These are phyloP conservation scores for Mortierella sp. DNA, from an alignment of 371 early-diverging fungal species.

Conservation along the genomic window DNA sequence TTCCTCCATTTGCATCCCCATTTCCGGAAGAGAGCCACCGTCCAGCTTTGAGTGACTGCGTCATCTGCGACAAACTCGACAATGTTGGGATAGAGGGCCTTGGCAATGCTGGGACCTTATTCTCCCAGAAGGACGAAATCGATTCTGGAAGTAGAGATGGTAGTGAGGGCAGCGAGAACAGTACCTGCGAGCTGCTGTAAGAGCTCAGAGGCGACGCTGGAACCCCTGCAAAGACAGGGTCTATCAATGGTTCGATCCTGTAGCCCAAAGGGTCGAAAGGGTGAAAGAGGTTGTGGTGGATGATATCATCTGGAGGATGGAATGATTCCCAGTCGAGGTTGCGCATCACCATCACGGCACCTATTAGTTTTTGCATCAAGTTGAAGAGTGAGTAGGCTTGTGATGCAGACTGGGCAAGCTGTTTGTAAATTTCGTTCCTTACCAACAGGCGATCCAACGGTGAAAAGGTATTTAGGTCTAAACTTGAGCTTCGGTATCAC, in stretches of 20 bases:
- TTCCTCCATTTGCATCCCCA: not conserved
- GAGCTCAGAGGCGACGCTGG: constrained; percentile 61
- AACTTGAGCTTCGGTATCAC: constrained; percentile 53
- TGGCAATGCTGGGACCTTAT: constrained; percentile 36
- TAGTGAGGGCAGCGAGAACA: constrained; percentile 39
- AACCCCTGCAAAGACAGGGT: constrained; percentile 63
- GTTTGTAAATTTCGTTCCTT: constrained; percentile 7
- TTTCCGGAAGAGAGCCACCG: constrained; percentile 35
- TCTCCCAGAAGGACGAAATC: constrained; percentile 51
- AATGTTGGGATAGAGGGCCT: constrained; percentile 41
- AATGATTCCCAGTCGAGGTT: constrained; percentile 66
- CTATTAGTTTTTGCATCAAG: constrained; percentile 31
- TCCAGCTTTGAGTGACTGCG: constrained; percentile 45
- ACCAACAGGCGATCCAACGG: constrained; percentile 70
- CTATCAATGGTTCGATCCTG: constrained; percentile 75
- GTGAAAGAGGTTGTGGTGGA: constrained; percentile 75
- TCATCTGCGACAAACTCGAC: constrained; percentile 38
- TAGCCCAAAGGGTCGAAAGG: constrained; percentile 81
- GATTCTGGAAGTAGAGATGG: constrained; percentile 48
- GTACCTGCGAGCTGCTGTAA: constrained; percentile 21
- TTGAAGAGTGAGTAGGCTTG: constrained; percentile 24
- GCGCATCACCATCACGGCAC: constrained; percentile 72
- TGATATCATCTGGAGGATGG: constrained; percentile 65
- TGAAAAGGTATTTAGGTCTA: constrained; percentile 64
- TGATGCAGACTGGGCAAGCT: not conserved